Conservation (phyloP, 371 early-diverging fungal species). For the Rhizopus sp. region DNA sequence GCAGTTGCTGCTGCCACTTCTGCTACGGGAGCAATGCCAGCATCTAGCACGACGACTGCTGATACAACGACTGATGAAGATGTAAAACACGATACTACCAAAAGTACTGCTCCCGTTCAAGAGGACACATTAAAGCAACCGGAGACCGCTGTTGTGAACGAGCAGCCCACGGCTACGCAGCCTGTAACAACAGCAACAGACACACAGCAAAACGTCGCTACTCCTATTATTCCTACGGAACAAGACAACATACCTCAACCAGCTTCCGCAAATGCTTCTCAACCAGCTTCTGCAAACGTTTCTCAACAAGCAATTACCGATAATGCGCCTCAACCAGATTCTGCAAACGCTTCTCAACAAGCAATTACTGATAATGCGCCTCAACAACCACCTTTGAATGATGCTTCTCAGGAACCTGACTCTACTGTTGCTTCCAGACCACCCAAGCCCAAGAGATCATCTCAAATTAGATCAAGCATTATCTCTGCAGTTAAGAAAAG, state of each 20-base stretch:
- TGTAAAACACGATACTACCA: neutral
- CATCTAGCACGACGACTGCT: too few relatives aligned
- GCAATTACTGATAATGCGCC: neutral
- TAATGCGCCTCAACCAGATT: neutral
- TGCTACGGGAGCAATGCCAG: neutral
- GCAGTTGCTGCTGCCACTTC: constrained; percentile 3
- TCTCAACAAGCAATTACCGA: neutral
- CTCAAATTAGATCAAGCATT: neutral
- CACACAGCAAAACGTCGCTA: neutral
- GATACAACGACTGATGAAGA: too few relatives aligned
- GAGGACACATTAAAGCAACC: neutral
- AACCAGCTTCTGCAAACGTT: constrained; percentile 3
- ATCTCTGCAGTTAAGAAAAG: neutral
- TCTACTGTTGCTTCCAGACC: neutral
- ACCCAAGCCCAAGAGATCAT: neutral
- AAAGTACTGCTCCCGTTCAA: neutral
- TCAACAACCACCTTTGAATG: neutral
- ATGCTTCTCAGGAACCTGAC: neutral
- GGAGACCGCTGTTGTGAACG: neutral
- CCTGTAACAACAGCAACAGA: neutral
- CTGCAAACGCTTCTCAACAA: constrained; percentile 6
- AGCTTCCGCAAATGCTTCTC: neutral
- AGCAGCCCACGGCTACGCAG: neutral
- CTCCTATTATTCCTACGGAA: neutral
- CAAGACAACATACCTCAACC: neutral